Conservation (phyloP, 257 asterid species). For the Solanum arcanum region DNA sequence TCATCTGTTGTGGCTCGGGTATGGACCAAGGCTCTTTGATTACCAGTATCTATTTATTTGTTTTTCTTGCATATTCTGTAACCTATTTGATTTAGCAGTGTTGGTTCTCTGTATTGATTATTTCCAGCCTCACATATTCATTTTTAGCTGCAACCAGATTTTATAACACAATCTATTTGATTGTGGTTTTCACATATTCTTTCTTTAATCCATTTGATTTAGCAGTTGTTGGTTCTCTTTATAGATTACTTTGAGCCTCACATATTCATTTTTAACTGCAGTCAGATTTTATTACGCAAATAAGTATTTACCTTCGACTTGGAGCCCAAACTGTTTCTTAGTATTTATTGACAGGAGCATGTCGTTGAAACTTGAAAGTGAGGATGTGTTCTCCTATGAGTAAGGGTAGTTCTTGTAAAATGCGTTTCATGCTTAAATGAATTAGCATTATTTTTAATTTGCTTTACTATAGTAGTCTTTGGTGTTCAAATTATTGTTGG, state of each 20-base stretch:
- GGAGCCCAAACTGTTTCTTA: neutral
- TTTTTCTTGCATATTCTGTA: neutral
- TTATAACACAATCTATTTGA: neutral
- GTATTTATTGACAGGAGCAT: neutral
- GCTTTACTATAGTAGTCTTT: neutral
- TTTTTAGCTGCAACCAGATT: neutral
- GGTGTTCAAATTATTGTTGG: neutral
- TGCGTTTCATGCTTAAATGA: neutral
- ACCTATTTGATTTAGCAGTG: neutral
- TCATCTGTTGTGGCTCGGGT: constrained; percentile 77
- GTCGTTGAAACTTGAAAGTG: neutral
- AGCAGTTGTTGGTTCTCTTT: neutral
- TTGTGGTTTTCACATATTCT: neutral
- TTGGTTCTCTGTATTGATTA: neutral
- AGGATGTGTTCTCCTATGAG: neutral
- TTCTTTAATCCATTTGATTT: neutral
- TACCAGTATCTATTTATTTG: neutral
- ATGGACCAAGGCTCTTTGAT: constrained; percentile 8
- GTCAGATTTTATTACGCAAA: neutral
- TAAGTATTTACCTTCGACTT: neutral
- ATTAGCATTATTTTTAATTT: neutral
- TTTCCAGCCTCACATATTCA: neutral
- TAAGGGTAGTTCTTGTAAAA: neutral
- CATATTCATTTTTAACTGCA: neutral
- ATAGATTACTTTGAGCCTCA: neutral